Evolutionary conservation across 2,329 filamentous ascomycete genomes (phyloP).

Genomic region (Fusarium incarnatum): DNA sequence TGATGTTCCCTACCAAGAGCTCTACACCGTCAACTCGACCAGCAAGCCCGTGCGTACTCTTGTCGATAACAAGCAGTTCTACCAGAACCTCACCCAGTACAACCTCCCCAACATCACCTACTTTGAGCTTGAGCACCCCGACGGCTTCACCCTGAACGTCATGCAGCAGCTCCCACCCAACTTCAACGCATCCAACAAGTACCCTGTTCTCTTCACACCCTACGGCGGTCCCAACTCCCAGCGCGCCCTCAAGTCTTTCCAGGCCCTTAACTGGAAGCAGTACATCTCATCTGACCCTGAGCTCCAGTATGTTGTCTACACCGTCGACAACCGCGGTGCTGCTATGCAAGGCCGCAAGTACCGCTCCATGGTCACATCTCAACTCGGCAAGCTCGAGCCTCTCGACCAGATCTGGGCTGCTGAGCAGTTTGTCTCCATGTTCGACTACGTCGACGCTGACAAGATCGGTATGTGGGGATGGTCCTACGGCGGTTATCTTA

Average conservation of each 20-base stretch:
- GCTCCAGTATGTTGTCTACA: conserved; percentile 74
- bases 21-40: conserved; percentile 69
- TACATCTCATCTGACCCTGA: conserved; percentile 76
- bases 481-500: conserved; percentile 76
- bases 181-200: conserved; percentile 71
- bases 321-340: conserved; percentile 76
- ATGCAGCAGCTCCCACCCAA: conserved; percentile 73
- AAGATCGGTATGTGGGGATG: conserved; percentile 76
- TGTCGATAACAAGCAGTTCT: conserved; percentile 68
- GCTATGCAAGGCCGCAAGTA: conserved; percentile 73
- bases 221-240: conserved; percentile 77
- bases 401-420: conserved; percentile 77
- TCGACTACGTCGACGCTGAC: conserved; percentile 66
- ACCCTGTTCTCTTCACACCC: conserved; percentile 74
- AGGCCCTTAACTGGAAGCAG: conserved; percentile 66
- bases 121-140: conserved; percentile 70
- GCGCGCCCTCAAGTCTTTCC: conserved; percentile 68
- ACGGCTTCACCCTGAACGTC: conserved; percentile 71
- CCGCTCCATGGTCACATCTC: conserved; percentile 66
- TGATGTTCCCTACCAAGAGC: conserved; percentile 75
- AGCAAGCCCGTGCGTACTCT: conserved; percentile 66
- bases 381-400: conserved; percentile 72
- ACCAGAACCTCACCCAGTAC: conserved; percentile 67
- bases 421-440: conserved; percentile 61
- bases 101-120: conserved; percentile 73